phyloP scores from a whole-genome alignment of 352 stramenopile species.

The Aphanomyces cochlioides region DNA sequence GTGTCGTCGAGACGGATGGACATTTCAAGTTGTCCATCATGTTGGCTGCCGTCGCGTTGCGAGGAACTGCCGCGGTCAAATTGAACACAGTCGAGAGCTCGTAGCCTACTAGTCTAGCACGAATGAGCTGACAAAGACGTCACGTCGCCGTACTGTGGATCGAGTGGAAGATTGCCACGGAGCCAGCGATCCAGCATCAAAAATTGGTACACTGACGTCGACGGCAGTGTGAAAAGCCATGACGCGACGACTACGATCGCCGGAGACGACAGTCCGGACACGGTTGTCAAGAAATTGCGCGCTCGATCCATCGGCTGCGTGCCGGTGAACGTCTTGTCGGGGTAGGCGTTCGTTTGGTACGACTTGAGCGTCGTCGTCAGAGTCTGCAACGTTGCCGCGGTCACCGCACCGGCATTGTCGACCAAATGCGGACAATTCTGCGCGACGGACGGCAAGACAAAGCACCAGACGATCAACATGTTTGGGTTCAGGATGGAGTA shows the following conservation, averaged over 20 bases:
- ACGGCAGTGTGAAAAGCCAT: slow-evolving; percentile 4
- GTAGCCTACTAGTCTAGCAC: slow-evolving; percentile 13
- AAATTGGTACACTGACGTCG: slow-evolving; percentile 19
- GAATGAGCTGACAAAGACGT: neutral
- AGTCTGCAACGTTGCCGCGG: neutral
- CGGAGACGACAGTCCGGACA: neutral
- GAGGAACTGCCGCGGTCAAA: neutral
- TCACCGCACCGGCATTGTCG: slow-evolving; percentile 1
- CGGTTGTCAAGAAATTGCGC: slow-evolving; percentile 2
- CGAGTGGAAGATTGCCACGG: neutral
- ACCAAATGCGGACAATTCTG: slow-evolving; percentile 11
- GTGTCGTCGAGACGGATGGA: neutral
- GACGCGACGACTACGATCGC: neutral
- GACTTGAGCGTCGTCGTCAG: neutral
- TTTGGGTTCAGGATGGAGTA: slow-evolving; percentile 27
- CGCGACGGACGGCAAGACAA: slow-evolving; percentile 1
- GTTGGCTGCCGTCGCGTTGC: slow-evolving; percentile 3
- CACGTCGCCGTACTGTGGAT: slow-evolving; percentile 9
- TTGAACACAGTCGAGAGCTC: slow-evolving; percentile 20
- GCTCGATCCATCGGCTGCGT: neutral
- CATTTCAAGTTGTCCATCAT: slow-evolving; percentile 10
- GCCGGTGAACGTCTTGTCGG: neutral
- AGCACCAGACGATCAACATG: slow-evolving; percentile 26
- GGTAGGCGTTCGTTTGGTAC: neutral
- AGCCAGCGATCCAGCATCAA: slow-evolving; percentile 16